phyloP scores from a whole-genome alignment of 202 grass and related monocot genomes.

The Setaria italica region DNA sequence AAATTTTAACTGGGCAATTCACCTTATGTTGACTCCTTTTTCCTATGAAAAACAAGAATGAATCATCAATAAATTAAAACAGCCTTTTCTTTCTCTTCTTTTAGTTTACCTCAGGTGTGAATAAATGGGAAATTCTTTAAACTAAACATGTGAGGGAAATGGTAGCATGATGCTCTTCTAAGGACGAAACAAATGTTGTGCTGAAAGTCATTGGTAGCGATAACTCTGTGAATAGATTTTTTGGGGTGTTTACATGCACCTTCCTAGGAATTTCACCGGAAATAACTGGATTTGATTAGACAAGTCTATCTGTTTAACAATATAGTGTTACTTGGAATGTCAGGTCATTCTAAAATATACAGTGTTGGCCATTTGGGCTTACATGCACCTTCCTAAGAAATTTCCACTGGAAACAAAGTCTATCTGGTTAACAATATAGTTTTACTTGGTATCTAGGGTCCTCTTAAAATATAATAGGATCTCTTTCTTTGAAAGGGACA shows the following conservation, averaged over 20 bases:
- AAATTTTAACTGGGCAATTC: not conserved
- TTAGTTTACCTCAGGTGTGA: not conserved
- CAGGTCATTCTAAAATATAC: not conserved
- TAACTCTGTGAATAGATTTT: not conserved
- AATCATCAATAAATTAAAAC: too few species aligned
- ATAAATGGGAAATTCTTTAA: not conserved
- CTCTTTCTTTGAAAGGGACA: not conserved
- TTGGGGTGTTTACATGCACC: not conserved
- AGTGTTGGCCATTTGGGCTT: not conserved
- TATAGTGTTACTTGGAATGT: not conserved
- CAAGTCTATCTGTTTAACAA: not conserved
- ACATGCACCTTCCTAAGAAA: not conserved
- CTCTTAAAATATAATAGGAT: not conserved
- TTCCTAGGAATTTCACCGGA: conserved; percentile 1
- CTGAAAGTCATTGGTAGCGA: not conserved
- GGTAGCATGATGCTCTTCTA: not conserved
- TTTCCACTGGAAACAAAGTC: not conserved
- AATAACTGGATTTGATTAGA: not conserved
- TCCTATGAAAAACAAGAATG: not conserved
- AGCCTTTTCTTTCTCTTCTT: not conserved
- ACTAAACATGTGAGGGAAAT: not conserved
- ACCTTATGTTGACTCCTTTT: not conserved
- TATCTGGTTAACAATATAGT: conserved; percentile 9
- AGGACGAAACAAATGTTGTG: not conserved
- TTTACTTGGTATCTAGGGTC: not conserved